These are phyloP conservation scores for Phalaenopsis equestris DNA, from an alignment of 106 monocot species.

Conservation along the genomic window DNA sequence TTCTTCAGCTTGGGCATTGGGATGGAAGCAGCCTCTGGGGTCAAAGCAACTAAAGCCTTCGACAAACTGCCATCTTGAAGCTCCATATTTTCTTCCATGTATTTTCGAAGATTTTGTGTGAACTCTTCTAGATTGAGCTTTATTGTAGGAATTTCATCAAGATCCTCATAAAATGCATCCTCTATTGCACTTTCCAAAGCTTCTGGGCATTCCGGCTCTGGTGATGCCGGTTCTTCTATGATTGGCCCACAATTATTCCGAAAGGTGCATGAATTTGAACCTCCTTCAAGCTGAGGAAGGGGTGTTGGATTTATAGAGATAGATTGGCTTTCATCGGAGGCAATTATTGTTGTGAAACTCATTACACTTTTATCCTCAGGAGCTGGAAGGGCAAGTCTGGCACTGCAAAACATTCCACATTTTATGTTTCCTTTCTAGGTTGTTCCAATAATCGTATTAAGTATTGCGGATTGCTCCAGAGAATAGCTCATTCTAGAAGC, in stretches of 20 bases:
- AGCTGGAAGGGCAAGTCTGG: slow-evolving; percentile 63
- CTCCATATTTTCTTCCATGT: slow-evolving; percentile 35
- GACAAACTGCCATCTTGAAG: slow-evolving; percentile 41
- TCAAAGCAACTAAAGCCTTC: slow-evolving; percentile 49
- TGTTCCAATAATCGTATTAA: neutral
- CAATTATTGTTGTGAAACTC: slow-evolving; percentile 13
- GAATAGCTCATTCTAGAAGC: neutral
- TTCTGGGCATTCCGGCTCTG: slow-evolving; percentile 43
- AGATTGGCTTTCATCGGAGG: slow-evolving; percentile 3
- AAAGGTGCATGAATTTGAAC: neutral
- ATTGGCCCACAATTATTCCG: slow-evolving; percentile 42
- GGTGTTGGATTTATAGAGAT: slow-evolving; percentile 6
- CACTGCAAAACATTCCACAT: slow-evolving; percentile 27
- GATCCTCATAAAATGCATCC: slow-evolving; percentile 54
- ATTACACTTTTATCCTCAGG: slow-evolving; percentile 49
- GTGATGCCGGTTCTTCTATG: slow-evolving; percentile 53
- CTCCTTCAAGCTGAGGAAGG: slow-evolving; percentile 32
- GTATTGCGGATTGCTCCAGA: neutral
- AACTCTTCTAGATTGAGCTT: slow-evolving; percentile 46
- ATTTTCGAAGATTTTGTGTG: slow-evolving; percentile 42
- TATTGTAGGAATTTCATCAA: slow-evolving; percentile 61
- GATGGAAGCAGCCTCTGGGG: slow-evolving; percentile 30
- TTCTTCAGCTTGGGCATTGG: slow-evolving; percentile 56
- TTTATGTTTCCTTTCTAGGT: neutral
- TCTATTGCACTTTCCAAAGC: slow-evolving; percentile 41